Percentiles rank a stretch among this genome's conserved stretches.
phyloP scores from a whole-genome alignment of 2,329 filamentous ascomycete genomes.

The Diaporthe sp. region DNA sequence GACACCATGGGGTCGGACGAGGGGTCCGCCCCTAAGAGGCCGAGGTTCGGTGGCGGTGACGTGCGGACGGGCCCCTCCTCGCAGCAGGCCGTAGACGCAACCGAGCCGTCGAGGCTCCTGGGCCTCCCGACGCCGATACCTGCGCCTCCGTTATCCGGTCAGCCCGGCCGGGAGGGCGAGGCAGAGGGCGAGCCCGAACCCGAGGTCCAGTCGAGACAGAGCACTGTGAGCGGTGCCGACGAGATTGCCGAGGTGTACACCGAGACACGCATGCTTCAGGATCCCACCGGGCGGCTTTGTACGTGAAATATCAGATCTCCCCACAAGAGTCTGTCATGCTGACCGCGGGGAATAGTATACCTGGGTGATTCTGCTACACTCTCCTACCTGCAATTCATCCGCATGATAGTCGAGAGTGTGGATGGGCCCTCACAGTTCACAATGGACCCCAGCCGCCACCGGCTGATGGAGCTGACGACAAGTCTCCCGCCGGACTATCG shows the following conservation, averaged over 20 bases:
- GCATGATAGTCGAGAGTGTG: constrained; percentile 70
- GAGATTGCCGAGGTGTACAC: constrained; percentile 70
- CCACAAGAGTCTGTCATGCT: constrained; percentile 31
- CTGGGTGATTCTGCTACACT: constrained; percentile 74
- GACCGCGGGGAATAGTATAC: constrained; percentile 60
- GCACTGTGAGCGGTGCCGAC: constrained; percentile 60
- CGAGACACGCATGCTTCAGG: constrained; percentile 71
- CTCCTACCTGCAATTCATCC: constrained; percentile 72
- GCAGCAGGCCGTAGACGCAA: constrained; percentile 41
- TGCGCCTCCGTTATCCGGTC: constrained; percentile 4
- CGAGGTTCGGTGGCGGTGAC: constrained; percentile 36
- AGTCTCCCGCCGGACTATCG: constrained; percentile 60
- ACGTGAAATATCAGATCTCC: constrained; percentile 48
- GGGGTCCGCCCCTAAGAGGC: constrained; percentile 30
- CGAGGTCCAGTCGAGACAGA: constrained; percentile 53
- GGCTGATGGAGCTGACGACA: constrained; percentile 68
- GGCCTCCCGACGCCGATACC: constrained; percentile 43
- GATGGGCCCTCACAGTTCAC: constrained; percentile 71
- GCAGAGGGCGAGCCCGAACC: constrained; percentile 47
- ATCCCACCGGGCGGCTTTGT: constrained; percentile 70
- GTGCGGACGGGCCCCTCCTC: not conserved
- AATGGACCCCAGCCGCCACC: constrained; percentile 68
- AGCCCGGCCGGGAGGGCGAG: constrained; percentile 36
- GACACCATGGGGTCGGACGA: constrained; percentile 33
- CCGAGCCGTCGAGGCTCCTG: constrained; percentile 50